These are phyloP conservation scores for Picochlorum sp. DNA, from an alignment of 139 green algal genomes.

Conservation along the genomic window DNA sequence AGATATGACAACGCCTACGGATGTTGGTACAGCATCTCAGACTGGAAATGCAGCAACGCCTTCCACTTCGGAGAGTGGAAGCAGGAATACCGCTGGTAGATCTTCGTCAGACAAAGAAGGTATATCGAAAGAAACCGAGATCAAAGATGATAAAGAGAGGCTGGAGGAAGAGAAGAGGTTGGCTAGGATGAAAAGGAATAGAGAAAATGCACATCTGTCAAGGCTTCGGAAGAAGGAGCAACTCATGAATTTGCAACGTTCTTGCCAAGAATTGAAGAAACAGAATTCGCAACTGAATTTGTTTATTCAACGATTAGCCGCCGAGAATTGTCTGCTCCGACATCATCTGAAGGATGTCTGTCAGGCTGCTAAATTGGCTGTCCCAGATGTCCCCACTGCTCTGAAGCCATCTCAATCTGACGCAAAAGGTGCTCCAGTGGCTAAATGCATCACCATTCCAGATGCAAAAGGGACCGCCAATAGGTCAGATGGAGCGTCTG, in stretches of 20 bases:
- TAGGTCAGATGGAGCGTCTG: neutral
- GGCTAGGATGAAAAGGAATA: conserved; percentile 45
- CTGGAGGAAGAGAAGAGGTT: neutral
- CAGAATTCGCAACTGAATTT: conserved; percentile 36
- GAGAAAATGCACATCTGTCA: conserved; percentile 59
- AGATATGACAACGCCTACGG: too few relatives aligned
- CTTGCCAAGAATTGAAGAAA: conserved; percentile 27
- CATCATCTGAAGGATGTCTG: conserved; percentile 35
- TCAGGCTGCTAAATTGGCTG: conserved; percentile 1
- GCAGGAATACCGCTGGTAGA: neutral
- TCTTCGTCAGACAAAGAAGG: neutral
- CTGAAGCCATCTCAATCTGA: neutral
- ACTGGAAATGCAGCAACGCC: conserved; percentile 1
- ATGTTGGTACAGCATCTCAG: too few relatives aligned
- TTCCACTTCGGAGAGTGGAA: conserved; percentile 25
- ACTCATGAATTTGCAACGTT: conserved; percentile 44
- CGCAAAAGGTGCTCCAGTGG: neutral
- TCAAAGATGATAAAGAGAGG: neutral
- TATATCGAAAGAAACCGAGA: neutral
- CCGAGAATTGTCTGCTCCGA: conserved; percentile 51
- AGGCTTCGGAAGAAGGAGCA: conserved; percentile 64
- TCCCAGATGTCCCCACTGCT: neutral
- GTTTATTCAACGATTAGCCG: conserved; percentile 40
- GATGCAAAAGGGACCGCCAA: neutral
- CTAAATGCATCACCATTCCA: neutral